Evolutionary conservation across 805 yeast genomes (phyloP), one percentile per base, ranked within the genome.

Genomic region (Saccharomycopsis sp.): DNA sequence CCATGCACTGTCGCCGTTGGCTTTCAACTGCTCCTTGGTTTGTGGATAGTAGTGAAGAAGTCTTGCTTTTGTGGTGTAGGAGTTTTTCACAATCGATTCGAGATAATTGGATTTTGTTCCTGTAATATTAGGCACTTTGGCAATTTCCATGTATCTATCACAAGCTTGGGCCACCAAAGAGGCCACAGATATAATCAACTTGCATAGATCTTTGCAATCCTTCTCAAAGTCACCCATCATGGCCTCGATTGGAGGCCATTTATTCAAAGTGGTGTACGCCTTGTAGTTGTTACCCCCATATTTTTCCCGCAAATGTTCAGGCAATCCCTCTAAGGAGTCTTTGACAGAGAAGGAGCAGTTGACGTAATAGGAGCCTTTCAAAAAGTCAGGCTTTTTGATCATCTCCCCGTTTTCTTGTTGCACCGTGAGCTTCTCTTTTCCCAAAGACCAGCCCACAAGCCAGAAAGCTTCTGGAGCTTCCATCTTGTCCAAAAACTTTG

Each of bases 401-500:
- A 50, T 51, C 34, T 44, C 50, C 2, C 12, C 44, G 5, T 18
- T 52, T 1, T 79, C 79, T 47, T 68, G 60, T 1, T 80, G 81
- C 40, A 69, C 67, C 1, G 72, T 72, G 40, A 82, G 70, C 37
- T 67, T 73, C 62, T 82, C 87, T 55, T 75, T 77, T 0, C 86
- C 86, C 23, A 80, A 66, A 7, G 85, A 81, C 86, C 86, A 82
- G 1, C 86, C 87, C 1, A 79, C 77, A 5, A 80, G 68, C 79
- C 82, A 82, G 61, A 67, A 70, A 0, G 81, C 75, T 54, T 79
- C 82, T 16, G 77, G 78, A 23, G 70, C 71, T 62, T 81, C 85
- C 55, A 81, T 69, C 16, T 61, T 51, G 2, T 64, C 65, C 40
- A 81, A 68, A 8, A 67, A 66, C 1, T 64, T 64, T 7, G 55